Base-by-base conservation (phyloP, 1,284 basidiomycete genomes). In the Entoloma clypeatum region DNA sequence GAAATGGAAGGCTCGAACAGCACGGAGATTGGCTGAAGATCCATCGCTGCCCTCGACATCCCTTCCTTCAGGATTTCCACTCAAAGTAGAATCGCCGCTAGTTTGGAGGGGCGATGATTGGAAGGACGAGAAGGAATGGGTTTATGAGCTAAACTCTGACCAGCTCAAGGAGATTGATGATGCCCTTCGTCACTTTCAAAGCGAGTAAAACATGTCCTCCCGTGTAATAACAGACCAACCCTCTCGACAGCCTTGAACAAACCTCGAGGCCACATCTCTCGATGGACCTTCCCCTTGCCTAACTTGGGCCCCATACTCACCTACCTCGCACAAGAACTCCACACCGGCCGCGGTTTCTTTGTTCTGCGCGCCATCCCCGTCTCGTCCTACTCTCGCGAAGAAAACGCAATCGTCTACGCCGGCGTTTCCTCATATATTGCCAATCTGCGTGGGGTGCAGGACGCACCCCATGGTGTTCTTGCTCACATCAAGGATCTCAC, bases 401-500 rank as follows among this genome's bases (percentile, higher is more conserved):
- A 69, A 19, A 55, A 60, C 17, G 58, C 56, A 8, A 58, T 65
- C 19, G 52, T 68, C 33, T 68, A 67, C 46, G 59, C 64, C 8
- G 67, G 49, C 10, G 10, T 32, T 6, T 8, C 7, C 4, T 26
- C 9, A 21, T 17, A 11, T 5, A 14, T 8, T 32, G 13, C 8
- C 24, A 9, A 21, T 32, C 24, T 25, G 23, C 63, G 69, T 17
- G 70, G 67, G 14, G 60, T 59, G 35, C 70, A 71, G 52, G 71
- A 71, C 49, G 59, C 55, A 18, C 63, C 59, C 4, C 63, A 61
- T 17, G 68, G 63, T 13, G 68, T 71, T 8, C 59, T 73, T 18
- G 61, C 65, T 6, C 71, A 73, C 39, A 70, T 73, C 52, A 73
- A 72, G 46, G 71, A 73, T 46, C 61, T 73, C 32, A 69, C 26